A percentile compares a stretch with the other conserved stretches of the same genome.
phyloP scores from a whole-genome alignment of 148 eudicot genomes.

The Simmondsia chinensis region DNA sequence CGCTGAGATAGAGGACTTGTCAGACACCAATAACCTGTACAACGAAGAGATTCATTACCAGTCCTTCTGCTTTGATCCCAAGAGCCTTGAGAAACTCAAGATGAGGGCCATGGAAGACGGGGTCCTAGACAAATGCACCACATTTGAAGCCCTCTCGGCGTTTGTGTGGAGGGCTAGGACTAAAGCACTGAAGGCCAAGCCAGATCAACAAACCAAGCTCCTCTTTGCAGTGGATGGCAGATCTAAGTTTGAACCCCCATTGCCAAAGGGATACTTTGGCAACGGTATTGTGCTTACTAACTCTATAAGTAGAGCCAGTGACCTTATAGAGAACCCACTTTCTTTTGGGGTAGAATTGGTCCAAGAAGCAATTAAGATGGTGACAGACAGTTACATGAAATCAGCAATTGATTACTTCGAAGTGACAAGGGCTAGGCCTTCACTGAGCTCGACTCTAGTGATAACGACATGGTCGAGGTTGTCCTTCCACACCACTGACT shows the following conservation, averaged over 20 bases:
- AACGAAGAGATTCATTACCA: slow-evolving; percentile 22
- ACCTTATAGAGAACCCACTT: slow-evolving; percentile 22
- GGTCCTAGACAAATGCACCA: slow-evolving; percentile 22
- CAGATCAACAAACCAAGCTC: slow-evolving; percentile 36
- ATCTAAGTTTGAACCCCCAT: slow-evolving; percentile 26
- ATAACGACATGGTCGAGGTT: slow-evolving; percentile 50
- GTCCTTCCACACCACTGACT: slow-evolving; percentile 38
- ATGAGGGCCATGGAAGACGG: slow-evolving; percentile 29
- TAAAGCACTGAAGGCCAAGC: slow-evolving; percentile 22
- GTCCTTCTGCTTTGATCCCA: slow-evolving; percentile 33
- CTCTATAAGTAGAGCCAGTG: slow-evolving; percentile 29
- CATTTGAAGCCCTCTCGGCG: slow-evolving; percentile 44
- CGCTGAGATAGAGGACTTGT: slow-evolving; percentile 27
- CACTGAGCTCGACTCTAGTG: slow-evolving; percentile 34
- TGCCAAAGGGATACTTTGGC: slow-evolving; percentile 45
- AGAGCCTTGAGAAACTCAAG: slow-evolving; percentile 23
- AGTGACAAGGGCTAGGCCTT: slow-evolving; percentile 33
- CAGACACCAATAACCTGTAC: slow-evolving; percentile 15
- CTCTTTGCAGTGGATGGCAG: slow-evolving; percentile 53
- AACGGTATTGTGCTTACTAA: slow-evolving; percentile 42
- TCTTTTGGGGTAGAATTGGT: slow-evolving; percentile 31
- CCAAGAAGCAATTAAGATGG: slow-evolving; percentile 33
- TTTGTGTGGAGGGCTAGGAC: slow-evolving; percentile 54
- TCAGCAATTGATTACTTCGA: slow-evolving; percentile 51
- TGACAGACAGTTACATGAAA: slow-evolving; percentile 34